Percentiles rank a stretch among this genome's conserved stretches.
Evolutionary conservation across 345 rosid species (phyloP).

Genomic region (Abelmoschus esculentus): DNA sequence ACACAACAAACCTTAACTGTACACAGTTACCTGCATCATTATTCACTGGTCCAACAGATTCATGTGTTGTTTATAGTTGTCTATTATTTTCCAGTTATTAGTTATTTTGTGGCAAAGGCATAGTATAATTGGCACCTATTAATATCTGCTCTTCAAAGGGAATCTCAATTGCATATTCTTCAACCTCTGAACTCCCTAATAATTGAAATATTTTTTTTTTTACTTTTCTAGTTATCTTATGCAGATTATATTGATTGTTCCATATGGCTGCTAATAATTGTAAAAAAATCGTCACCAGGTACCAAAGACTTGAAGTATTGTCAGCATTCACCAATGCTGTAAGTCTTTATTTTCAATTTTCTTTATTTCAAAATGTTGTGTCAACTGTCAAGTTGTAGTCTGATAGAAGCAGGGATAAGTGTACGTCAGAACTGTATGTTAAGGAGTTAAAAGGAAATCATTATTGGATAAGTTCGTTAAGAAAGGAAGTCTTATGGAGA

Average conservation of each 20-base stretch:
- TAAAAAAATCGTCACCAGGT: slow-evolving; percentile 32
- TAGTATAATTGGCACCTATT: neutral
- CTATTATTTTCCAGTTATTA: neutral
- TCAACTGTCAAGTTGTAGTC: neutral
- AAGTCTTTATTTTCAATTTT: slow-evolving; percentile 25
- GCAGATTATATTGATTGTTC: neutral
- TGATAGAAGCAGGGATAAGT: no score
- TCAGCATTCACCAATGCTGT: slow-evolving; percentile 98
- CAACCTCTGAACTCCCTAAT: no score
- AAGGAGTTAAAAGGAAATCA: no score
- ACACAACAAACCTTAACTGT: neutral
- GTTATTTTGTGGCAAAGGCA: neutral
- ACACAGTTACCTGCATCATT: neutral
- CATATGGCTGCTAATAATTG: slow-evolving; percentile 8
- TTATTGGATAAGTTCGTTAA: no score
- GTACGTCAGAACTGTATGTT: no score
- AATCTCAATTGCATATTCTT: neutral
- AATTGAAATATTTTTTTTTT: neutral
- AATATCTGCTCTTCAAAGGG: neutral
- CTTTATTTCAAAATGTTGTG: neutral
- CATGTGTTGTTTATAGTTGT: neutral
- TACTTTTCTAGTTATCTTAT: slow-evolving; percentile 2
- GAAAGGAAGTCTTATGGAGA: no score
- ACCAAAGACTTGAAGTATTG: slow-evolving; percentile 86
- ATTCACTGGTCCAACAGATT: neutral